Evolutionary conservation across 208 protist genomes (phyloP).

Genomic region (Crithidia bombi): DNA sequence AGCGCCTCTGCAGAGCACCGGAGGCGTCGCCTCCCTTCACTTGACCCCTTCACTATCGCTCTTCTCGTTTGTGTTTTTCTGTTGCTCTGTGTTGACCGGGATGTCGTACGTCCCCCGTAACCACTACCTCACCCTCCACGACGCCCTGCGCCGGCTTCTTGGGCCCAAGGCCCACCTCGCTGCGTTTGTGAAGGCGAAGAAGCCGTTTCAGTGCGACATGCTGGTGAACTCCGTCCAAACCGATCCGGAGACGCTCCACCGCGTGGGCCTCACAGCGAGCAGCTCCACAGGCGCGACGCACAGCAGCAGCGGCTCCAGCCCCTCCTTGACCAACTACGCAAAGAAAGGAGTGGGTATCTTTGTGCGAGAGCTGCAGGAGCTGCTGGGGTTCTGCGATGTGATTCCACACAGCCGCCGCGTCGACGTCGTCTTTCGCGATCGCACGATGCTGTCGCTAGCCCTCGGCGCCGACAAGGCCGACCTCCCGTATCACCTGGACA

Average conservation of each 20-base stretch:
- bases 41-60: background rate
- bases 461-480: slow-evolving; percentile 57
- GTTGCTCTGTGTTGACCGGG: background rate
- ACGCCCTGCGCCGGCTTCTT: slow-evolving; percentile 66
- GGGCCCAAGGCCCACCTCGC: slow-evolving; percentile 53
- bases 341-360: slow-evolving; percentile 48
- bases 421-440: slow-evolving; percentile 75
- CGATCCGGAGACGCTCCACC: slow-evolving; percentile 37
- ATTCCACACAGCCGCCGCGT: slow-evolving; percentile 53
- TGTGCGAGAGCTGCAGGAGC: slow-evolving; percentile 52
- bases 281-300: background rate
- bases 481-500: slow-evolving; percentile 22
- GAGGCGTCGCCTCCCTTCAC: background rate
- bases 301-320: background rate
- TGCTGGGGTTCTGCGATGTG: slow-evolving; percentile 67
- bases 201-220: slow-evolving; percentile 88
- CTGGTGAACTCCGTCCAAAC: slow-evolving; percentile 67
- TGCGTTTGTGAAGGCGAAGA: slow-evolving; percentile 76
- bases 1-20: too few relatives aligned
- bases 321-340: background rate
- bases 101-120: slow-evolving; percentile 55
- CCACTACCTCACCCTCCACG: slow-evolving; percentile 83
- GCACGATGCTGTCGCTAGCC: slow-evolving; percentile 65
- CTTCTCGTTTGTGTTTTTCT: background rate
- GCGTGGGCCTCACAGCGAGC: background rate